Percentiles rank a stretch among this genome's conserved stretches.
phyloP scores from a whole-genome alignment of 257 asterid genomes.

The Solanum gracilifrons region DNA sequence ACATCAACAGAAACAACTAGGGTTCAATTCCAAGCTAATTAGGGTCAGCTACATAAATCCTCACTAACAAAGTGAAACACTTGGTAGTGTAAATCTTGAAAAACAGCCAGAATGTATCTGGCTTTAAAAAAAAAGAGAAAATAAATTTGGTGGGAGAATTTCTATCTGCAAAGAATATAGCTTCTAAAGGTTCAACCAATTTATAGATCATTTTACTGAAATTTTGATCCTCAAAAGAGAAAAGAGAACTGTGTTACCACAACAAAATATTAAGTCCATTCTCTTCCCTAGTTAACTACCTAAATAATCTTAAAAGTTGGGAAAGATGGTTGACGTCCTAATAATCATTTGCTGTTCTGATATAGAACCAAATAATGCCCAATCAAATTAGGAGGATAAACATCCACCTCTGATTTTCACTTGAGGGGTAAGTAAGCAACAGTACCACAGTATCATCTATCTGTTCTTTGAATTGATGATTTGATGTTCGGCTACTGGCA shows the following conservation, averaged over 20 bases:
- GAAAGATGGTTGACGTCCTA: neutral
- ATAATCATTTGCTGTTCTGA: neutral
- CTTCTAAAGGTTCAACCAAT: neutral
- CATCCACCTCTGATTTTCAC: neutral
- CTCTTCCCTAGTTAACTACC: neutral
- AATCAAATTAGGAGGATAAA: neutral
- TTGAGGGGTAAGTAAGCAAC: neutral
- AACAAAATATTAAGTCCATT: neutral
- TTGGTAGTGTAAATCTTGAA: neutral
- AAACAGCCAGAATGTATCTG: neutral
- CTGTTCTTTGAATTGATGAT: neutral
- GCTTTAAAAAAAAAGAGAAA: neutral
- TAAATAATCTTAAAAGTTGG: neutral
- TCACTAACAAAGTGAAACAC: neutral
- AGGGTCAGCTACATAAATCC: neutral
- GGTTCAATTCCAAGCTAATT: neutral
- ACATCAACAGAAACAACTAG: neutral
- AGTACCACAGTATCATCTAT: neutral
- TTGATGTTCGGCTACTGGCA: neutral
- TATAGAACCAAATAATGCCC: neutral
- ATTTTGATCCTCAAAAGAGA: neutral
- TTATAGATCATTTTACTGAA: neutral
- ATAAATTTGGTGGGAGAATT: neutral
- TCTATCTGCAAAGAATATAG: neutral
- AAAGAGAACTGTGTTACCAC: neutral